phyloP scores from a whole-genome alignment of 1,139 yeast species.

The Suhomyces coccinellae region DNA sequence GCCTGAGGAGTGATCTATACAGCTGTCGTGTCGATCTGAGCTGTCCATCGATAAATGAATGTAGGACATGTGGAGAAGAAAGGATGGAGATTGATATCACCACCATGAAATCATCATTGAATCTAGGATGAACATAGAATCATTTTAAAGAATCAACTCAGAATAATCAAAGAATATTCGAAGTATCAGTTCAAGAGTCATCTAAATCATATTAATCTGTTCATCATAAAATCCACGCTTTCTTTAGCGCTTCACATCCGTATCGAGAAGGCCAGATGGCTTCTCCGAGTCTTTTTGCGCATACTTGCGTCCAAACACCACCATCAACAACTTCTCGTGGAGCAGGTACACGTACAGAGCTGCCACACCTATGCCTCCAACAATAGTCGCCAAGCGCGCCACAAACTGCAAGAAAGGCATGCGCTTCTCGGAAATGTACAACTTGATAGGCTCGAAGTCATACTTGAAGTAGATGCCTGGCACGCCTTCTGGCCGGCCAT shows the following conservation, averaged over 20 bases:
- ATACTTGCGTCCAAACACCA: conserved; percentile 51
- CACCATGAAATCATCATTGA: too few relatives aligned
- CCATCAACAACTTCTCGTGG: conserved; percentile 46
- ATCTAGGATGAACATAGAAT: too few relatives aligned
- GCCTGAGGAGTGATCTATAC: too few relatives aligned
- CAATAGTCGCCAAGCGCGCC: conserved; percentile 73
- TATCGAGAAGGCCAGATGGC: conserved; percentile 37
- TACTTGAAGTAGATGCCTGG: conserved; percentile 87
- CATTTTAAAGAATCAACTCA: too few relatives aligned
- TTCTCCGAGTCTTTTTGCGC: conserved; percentile 57
- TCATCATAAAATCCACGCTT: too few relatives aligned
- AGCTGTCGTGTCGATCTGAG: too few relatives aligned
- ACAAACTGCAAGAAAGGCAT: conserved; percentile 77
- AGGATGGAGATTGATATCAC: too few relatives aligned
- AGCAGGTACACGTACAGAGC: conserved; percentile 49
- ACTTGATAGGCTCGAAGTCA: conserved; percentile 83
- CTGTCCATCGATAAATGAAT: too few relatives aligned
- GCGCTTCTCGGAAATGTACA: conserved; percentile 68
- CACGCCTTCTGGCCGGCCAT: conserved; percentile 32
- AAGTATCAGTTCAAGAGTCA: too few relatives aligned
- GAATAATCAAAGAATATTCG: too few relatives aligned
- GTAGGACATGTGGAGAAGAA: too few relatives aligned
- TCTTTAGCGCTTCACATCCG: neutral
- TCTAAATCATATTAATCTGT: too few relatives aligned
- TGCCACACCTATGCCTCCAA: conserved; percentile 68